These are phyloP conservation scores for Fraxinus americana DNA, from an alignment of 257 asterid species.

Conservation along the genomic window DNA sequence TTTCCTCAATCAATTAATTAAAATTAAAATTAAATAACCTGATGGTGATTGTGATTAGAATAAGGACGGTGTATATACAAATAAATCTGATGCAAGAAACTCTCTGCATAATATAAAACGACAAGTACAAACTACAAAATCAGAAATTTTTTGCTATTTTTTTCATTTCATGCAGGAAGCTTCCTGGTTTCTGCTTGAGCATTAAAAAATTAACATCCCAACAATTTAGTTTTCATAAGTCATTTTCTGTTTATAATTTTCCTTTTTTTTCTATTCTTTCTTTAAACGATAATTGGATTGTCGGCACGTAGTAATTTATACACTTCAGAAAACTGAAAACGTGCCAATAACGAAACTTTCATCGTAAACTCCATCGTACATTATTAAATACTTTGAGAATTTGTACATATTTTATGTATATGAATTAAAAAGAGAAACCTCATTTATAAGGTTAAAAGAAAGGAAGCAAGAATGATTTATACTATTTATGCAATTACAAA, in stretches of 20 bases:
- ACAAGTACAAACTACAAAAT: constrained; percentile 42
- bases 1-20: not conserved
- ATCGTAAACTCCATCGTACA: not conserved
- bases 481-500: not conserved
- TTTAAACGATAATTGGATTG: not conserved
- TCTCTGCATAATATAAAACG: not conserved
- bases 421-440: not conserved
- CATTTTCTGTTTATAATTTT: not conserved
- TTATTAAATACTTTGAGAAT: not conserved
- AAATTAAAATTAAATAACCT: constrained; percentile 14
- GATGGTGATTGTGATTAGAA: constrained; percentile 41
- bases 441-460: not conserved
- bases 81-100: constrained; percentile 28
- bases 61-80: constrained; percentile 20
- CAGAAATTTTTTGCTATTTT: constrained; percentile 8
- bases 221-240: not conserved
- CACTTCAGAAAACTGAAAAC: not conserved
- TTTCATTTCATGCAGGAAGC: constrained; percentile 23
- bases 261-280: not conserved
- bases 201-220: constrained; percentile 1
- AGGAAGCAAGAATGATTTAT: not conserved
- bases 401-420: not conserved
- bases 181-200: constrained; percentile 29
- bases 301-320: not conserved
- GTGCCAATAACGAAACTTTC: not conserved